A percentile compares a stretch with the other conserved stretches of the same genome.
Conservation (phyloP, 192 early-diverging fungal genomes). For the Backusella westeae region DNA sequence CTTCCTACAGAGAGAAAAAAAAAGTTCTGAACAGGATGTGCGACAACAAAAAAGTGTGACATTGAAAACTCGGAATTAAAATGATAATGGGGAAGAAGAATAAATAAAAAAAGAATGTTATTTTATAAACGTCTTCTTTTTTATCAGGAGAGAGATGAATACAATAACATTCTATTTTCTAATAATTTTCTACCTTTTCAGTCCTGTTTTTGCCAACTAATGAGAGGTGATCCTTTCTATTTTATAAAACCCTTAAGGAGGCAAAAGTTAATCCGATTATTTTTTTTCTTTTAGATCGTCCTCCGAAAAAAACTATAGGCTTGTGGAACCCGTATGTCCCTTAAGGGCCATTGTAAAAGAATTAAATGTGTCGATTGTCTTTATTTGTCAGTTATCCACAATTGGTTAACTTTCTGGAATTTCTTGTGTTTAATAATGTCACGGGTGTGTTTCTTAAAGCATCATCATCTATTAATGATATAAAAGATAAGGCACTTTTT, state of each 20-base stretch:
- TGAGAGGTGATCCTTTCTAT: background rate
- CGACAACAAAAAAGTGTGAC: background rate
- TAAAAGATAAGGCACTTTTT: background rate
- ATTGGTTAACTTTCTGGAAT: background rate
- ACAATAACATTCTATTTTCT: background rate
- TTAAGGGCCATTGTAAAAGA: background rate
- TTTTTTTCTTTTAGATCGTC: background rate
- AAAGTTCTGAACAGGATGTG: background rate
- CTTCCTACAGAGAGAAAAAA: background rate
- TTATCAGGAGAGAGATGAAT: background rate
- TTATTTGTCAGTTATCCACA: background rate
- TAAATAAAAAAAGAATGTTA: background rate
- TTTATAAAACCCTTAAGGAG: background rate
- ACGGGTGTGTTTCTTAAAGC: background rate
- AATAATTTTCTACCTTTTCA: background rate
- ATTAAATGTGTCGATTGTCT: constrained; percentile 6
- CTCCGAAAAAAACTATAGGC: background rate
- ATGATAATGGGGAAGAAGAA: background rate
- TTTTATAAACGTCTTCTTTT: background rate
- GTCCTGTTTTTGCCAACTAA: background rate
- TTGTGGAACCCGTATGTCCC: background rate
- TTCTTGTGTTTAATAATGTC: constrained; percentile 2
- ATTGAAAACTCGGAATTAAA: constrained; percentile 7
- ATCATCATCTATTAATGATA: background rate
- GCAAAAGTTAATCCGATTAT: background rate